Conservation (phyloP, 768 basidiomycete genomes). For the Boletus speciosus region DNA sequence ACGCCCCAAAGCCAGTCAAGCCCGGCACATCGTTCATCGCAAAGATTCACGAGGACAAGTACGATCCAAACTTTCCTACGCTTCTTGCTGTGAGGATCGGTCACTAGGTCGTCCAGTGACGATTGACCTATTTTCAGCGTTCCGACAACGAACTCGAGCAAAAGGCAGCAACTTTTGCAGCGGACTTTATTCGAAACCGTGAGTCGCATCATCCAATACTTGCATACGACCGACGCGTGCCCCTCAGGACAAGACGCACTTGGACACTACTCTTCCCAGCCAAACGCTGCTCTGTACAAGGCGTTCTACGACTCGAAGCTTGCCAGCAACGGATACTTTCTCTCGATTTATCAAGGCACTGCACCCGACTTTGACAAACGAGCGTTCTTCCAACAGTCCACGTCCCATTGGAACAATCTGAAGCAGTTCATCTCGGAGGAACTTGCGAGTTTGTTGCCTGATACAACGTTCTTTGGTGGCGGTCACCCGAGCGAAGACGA, state of each 20-base stretch:
- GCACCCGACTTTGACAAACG: slow-evolving; percentile 34
- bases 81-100: slow-evolving; percentile 35
- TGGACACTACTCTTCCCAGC: slow-evolving; percentile 32
- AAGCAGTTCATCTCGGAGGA: slow-evolving; percentile 36
- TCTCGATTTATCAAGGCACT: slow-evolving; percentile 40
- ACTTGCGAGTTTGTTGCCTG: slow-evolving; percentile 40
- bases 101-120: neutral
- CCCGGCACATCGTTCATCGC: slow-evolving; percentile 36
- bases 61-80: slow-evolving; percentile 53
- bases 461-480: slow-evolving; percentile 47
- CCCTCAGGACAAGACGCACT: slow-evolving; percentile 43
- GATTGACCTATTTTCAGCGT: slow-evolving; percentile 29
- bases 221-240: neutral
- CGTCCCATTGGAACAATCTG: slow-evolving; percentile 37
- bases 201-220: slow-evolving; percentile 19
- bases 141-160: slow-evolving; percentile 45
- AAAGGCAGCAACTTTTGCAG: slow-evolving; percentile 32
- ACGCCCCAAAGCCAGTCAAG: slow-evolving; percentile 37
- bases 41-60: slow-evolving; percentile 41
- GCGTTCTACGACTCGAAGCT: slow-evolving; percentile 45
- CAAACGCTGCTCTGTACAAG: slow-evolving; percentile 36
- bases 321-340: slow-evolving; percentile 37
- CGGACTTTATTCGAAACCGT: slow-evolving; percentile 40
- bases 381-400: slow-evolving; percentile 39
- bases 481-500: slow-evolving; percentile 49